These are phyloP conservation scores for Linaria vulgaris DNA, from an alignment of 257 asterid species.

Conservation along the genomic window DNA sequence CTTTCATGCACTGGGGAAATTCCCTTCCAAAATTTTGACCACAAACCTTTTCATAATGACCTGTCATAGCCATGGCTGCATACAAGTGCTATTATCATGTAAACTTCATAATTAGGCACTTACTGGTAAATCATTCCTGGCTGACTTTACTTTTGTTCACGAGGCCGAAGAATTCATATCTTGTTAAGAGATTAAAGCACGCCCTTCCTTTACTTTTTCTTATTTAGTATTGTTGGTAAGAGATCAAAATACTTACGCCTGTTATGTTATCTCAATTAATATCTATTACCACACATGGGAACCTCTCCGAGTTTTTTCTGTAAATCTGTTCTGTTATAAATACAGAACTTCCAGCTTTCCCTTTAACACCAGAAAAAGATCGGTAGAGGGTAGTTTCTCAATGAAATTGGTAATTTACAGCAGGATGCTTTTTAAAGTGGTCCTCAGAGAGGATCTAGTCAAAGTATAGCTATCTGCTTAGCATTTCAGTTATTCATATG, in stretches of 20 bases:
- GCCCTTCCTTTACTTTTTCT: background rate
- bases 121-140: slow-evolving; percentile 1
- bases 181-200: background rate
- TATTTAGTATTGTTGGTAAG: background rate
- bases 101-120: slow-evolving; percentile 16
- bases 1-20: slow-evolving; percentile 7
- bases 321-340: background rate
- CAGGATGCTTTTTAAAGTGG: background rate
- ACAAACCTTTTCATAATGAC: slow-evolving; percentile 18
- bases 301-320: background rate
- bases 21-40: slow-evolving; percentile 4
- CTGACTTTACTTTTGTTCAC: slow-evolving; percentile 18
- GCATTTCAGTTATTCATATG: background rate
- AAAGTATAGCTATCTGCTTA: too few species aligned
- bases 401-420: background rate
- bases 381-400: slow-evolving; percentile 5
- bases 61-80: background rate
- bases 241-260: background rate
- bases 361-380: background rate
- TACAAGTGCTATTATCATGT: slow-evolving; percentile 8
- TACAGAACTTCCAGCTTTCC: background rate
- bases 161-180: too few species aligned
- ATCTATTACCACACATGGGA: background rate
- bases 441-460: background rate
- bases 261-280: background rate